These are phyloP conservation scores for Kuraishia molischiana DNA, from an alignment of 805 yeast genomes.

Conservation along the genomic window DNA sequence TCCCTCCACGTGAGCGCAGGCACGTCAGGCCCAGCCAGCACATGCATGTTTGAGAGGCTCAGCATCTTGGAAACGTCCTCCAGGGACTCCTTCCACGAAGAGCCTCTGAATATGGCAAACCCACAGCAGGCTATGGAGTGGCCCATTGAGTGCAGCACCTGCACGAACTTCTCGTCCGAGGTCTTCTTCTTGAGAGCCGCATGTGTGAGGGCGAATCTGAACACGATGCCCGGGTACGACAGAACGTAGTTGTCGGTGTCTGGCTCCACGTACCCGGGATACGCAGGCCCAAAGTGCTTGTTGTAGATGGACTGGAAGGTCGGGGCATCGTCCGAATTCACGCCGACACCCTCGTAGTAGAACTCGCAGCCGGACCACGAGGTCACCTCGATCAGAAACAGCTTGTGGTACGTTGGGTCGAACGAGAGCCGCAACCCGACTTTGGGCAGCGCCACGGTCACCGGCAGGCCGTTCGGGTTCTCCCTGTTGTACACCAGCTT, in stretches of 20 bases:
- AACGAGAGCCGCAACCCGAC: constrained; percentile 14
- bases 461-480: constrained; percentile 5
- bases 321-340: constrained; percentile 5
- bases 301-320: constrained; percentile 38
- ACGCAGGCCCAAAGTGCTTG: constrained; percentile 53
- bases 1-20: not conserved
- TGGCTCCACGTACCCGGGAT: constrained; percentile 34
- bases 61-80: not conserved
- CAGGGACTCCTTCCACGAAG: constrained; percentile 20
- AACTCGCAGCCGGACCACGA: constrained; percentile 6
- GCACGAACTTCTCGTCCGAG: constrained; percentile 10
- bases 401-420: constrained; percentile 15
- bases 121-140: constrained; percentile 26
- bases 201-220: constrained; percentile 27
- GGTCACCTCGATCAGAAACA: constrained; percentile 16
- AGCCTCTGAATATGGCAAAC: constrained; percentile 29
- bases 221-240: constrained; percentile 48
- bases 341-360: constrained; percentile 13
- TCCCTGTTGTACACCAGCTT: constrained; percentile 13
- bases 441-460: constrained; percentile 12
- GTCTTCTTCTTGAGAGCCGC: constrained; percentile 6
- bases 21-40: not conserved
- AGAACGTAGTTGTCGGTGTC: constrained; percentile 26
- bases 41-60: not conserved
- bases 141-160: constrained; percentile 14